Base-by-base conservation (phyloP, 106 monocot species). In the Apostasia shenzhenica region DNA sequence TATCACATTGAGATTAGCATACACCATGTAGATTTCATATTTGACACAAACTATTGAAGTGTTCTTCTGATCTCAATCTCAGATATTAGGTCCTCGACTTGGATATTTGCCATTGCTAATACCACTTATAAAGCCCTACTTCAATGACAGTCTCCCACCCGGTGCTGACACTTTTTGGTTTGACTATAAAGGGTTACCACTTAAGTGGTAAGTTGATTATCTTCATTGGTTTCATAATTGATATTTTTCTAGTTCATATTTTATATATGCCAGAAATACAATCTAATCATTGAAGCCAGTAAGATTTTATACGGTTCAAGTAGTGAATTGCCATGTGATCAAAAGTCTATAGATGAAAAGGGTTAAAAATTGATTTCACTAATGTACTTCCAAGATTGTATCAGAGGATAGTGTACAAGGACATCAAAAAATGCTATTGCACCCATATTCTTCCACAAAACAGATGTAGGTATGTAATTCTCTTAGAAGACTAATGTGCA, bases 121-220 rank as follows among this genome's bases (percentile, higher is more conserved):
- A 62, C 80, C 91, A 53, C 48, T 80, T 44, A 76, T 95, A 73
- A 91, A 86, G 78, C 86, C 95, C 75, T 78, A 95, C 78, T 95
- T 95, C 74, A 78, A 75, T 69, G 81, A 80, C 73, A 71, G 84
- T 8, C 86, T 92, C 61, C 95, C 95, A 46, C 95, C 92, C 9
- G 95, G 95, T 41, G 68, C 44, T 1, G 95, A 95, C 60, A 84
- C 91, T 49, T 67, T 92, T 64, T 95, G 95, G 95, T 95, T 95
- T 67, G 95, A 95, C 69, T 95, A 95, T 48, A 92, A 86, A 61
- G 95, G 95, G 5, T 68, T 95, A 51, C 95, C 95, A 10, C 81
- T 95, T 37, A 95, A 95, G 67, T 95, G 95, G 95, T 95, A 76
- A 37, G 67, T 61, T 55, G 1, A 43, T 41, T 67, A 1, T 8